Conservation (phyloP, 345 rosid species). For the Rubroshorea leprosula region DNA sequence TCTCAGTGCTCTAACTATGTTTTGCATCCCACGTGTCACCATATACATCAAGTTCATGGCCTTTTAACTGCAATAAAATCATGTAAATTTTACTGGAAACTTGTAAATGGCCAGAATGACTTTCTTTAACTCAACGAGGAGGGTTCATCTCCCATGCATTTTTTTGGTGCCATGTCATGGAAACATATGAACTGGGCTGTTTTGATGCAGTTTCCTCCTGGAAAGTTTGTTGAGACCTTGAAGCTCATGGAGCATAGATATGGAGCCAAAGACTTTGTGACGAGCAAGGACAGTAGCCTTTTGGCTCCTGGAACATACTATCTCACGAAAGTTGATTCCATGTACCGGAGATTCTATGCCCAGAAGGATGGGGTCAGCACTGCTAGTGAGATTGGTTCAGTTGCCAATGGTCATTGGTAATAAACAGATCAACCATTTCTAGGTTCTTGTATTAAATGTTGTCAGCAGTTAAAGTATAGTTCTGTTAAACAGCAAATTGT, state of each 20-base stretch:
- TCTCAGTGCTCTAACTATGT: too few species aligned
- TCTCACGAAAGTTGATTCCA: constrained; percentile 85
- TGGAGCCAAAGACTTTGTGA: constrained; percentile 93
- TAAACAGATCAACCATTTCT: not conserved
- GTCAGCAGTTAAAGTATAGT: constrained; percentile 16
- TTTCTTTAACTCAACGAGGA: too few species aligned
- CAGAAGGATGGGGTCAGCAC: constrained; percentile 37
- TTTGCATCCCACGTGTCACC: too few species aligned
- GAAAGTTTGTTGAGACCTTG: constrained; percentile 79
- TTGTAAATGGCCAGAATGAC: too few species aligned
- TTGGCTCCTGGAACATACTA: constrained; percentile 88
- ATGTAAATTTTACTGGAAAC: too few species aligned
- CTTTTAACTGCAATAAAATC: too few species aligned
- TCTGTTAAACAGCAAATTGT: constrained; percentile 3
- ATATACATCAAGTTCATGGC: too few species aligned
- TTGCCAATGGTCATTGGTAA: constrained; percentile 65
- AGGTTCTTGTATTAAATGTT: constrained; percentile 1
- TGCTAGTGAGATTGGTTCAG: constrained; percentile 37
- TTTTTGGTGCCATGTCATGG: too few species aligned
- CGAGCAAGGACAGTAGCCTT: constrained; percentile 80
- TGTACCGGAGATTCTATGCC: constrained; percentile 89
- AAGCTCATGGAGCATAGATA: constrained; percentile 96
- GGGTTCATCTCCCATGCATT: too few species aligned
- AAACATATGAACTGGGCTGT: not conserved
- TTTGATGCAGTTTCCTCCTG: constrained; percentile 60